Evolutionary conservation across 225 moss, liverwort and hornwort genomes (phyloP).

Genomic region (Thuidium tamariscinum): DNA sequence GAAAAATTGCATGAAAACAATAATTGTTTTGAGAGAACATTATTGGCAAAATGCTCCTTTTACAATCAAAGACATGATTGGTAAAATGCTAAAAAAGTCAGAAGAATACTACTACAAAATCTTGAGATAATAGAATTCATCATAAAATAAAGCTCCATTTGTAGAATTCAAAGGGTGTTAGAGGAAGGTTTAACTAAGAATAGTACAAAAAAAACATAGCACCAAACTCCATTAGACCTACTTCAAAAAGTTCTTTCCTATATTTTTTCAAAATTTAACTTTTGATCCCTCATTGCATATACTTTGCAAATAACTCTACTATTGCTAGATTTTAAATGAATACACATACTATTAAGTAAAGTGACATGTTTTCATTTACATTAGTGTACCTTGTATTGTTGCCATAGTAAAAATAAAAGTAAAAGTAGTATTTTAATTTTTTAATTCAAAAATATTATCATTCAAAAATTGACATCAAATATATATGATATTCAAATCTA

Average conservation of each 20-base stretch:
- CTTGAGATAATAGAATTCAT: not conserved
- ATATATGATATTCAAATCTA: too few relatives aligned
- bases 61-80: too few relatives aligned
- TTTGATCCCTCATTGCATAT: not conserved
- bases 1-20: rapidly evolving
- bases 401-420: too few relatives aligned
- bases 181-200: not conserved
- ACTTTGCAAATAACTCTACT: not conserved
- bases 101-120: not conserved
- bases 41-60: too few relatives aligned
- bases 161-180: not conserved
- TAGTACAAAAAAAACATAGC: rapidly evolving
- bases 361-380: too few relatives aligned
- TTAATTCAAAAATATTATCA: too few relatives aligned
- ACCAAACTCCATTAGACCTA: not conserved
- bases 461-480: too few relatives aligned
- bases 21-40: too few relatives aligned
- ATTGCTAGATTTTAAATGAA: not conserved
- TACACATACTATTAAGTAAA: too few relatives aligned
- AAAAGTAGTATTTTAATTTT: too few relatives aligned
- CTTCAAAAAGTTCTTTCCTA: rapidly evolving
- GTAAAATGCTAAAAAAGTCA: too few relatives aligned
- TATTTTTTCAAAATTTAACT: not conserved
- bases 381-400: too few relatives aligned
- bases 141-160: rapidly evolving